phyloP scores from a whole-genome alignment of 352 stramenopile genomes.

The Phytophthora pini region DNA sequence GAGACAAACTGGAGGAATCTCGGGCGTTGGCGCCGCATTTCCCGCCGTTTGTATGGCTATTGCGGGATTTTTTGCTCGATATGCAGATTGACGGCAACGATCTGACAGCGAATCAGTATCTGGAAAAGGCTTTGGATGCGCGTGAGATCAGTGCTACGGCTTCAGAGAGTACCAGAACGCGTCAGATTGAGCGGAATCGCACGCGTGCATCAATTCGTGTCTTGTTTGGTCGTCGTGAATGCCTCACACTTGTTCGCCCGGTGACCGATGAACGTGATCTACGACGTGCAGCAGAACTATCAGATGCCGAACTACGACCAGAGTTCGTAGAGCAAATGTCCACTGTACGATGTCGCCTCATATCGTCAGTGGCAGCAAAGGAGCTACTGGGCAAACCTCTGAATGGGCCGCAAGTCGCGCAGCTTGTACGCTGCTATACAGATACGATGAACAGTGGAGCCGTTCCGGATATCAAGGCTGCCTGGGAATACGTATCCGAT shows the following conservation, averaged over 20 bases:
- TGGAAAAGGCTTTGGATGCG: constrained; percentile 76
- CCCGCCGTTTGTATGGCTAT: constrained; percentile 82
- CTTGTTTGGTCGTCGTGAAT: constrained; percentile 77
- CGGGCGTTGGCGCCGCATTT: constrained; percentile 76
- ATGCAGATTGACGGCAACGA: constrained; percentile 69
- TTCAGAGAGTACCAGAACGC: constrained; percentile 36
- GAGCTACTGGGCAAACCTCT: constrained; percentile 72
- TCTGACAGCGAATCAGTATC: constrained; percentile 75
- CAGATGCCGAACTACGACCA: constrained; percentile 61
- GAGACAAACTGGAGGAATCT: constrained; percentile 54
- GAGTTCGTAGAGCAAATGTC: constrained; percentile 84
- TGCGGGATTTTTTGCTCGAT: constrained; percentile 86
- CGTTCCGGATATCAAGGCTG: constrained; percentile 84
- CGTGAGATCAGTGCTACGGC: constrained; percentile 46
- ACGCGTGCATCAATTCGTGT: constrained; percentile 71
- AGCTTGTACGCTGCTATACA: constrained; percentile 73
- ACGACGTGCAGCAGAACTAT: constrained; percentile 59
- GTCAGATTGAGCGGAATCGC: constrained; percentile 76
- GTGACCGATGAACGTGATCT: constrained; percentile 74
- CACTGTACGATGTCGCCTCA: constrained; percentile 51
- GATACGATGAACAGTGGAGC: constrained; percentile 81
- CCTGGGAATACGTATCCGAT: constrained; percentile 85
- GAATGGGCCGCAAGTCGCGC: constrained; percentile 65
- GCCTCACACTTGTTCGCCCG: constrained; percentile 79
- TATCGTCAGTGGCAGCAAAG: constrained; percentile 65